A percentile compares a stretch with the other conserved stretches of the same genome.
Evolutionary conservation across 768 basidiomycete genomes (phyloP).

Genomic region (Favolaschia claudopus): DNA sequence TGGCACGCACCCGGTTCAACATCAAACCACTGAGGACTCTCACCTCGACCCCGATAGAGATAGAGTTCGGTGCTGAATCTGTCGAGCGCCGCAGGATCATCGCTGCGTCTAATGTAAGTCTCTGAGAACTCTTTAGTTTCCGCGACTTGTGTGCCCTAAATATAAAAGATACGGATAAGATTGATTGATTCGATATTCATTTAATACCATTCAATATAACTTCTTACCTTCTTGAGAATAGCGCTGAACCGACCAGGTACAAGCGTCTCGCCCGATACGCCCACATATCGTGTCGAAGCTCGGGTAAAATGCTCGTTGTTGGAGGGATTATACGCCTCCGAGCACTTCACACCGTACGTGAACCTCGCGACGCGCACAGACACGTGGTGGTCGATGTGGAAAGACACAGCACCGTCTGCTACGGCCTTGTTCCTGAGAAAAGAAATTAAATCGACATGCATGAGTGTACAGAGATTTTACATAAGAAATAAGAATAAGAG

Average conservation of each 20-base stretch:
- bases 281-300: background rate
- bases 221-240: background rate
- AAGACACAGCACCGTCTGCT: conserved; percentile 23
- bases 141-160: conserved; percentile 44
- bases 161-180: conserved; percentile 33
- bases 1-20: conserved; percentile 12
- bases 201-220: background rate
- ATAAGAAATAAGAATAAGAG: background rate
- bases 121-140: conserved; percentile 6
- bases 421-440: conserved; percentile 22
- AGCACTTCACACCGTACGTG: conserved; percentile 5
- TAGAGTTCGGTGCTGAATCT: conserved; percentile 1
- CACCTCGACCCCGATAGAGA: conserved; percentile 2
- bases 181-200: background rate
- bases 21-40: conserved; percentile 20
- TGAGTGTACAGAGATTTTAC: background rate
- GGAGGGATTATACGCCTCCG: background rate
- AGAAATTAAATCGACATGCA: background rate
- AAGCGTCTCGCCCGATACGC: background rate
- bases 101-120: background rate
- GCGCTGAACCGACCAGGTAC: background rate
- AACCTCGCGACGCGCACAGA: conserved; percentile 11
- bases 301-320: conserved; percentile 1
- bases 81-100: background rate
- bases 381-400: conserved; percentile 21